Percentiles rank a stretch among this genome's conserved stretches.
phyloP scores from a whole-genome alignment of 176 grass and related monocot species.

The Phragmites australis region DNA sequence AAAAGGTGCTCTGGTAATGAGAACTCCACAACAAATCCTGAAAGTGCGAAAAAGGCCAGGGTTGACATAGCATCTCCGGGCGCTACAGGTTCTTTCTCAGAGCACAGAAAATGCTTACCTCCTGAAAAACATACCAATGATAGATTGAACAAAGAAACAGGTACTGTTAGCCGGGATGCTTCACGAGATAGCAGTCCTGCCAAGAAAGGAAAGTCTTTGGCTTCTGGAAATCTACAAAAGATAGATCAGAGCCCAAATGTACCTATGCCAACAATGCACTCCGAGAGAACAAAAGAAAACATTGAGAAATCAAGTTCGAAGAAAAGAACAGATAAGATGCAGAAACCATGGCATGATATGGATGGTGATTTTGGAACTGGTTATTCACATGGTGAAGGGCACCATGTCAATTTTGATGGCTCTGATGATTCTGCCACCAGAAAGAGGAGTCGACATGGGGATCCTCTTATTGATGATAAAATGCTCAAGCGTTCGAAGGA shows the following conservation, averaged over 20 bases:
- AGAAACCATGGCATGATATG: slow-evolving; percentile 49
- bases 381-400: slow-evolving; percentile 41
- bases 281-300: slow-evolving; percentile 48
- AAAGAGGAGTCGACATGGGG: slow-evolving; percentile 40
- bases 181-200: slow-evolving; percentile 44
- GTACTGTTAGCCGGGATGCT: slow-evolving; percentile 47
- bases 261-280: slow-evolving; percentile 37
- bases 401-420: slow-evolving; percentile 41
- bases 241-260: slow-evolving; percentile 50
- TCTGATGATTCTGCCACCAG: slow-evolving; percentile 50
- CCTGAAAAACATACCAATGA: slow-evolving; percentile 54
- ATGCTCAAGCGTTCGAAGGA: slow-evolving; percentile 50
- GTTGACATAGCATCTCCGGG: slow-evolving; percentile 44
- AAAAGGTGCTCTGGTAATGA: slow-evolving; percentile 58
- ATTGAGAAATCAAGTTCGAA: slow-evolving; percentile 49
- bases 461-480: slow-evolving; percentile 55
- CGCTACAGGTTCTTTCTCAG: slow-evolving; percentile 43
- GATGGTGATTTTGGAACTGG: slow-evolving; percentile 45
- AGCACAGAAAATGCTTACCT: slow-evolving; percentile 39
- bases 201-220: slow-evolving; percentile 43
- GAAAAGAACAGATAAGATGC: slow-evolving; percentile 53
- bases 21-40: slow-evolving; percentile 44
- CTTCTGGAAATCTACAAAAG: slow-evolving; percentile 54
- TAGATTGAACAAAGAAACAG: slow-evolving; percentile 45
- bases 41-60: slow-evolving; percentile 64